These are phyloP conservation scores for Colletotrichum magnum DNA, from an alignment of 2,329 filamentous ascomycete species.

Conservation along the genomic window DNA sequence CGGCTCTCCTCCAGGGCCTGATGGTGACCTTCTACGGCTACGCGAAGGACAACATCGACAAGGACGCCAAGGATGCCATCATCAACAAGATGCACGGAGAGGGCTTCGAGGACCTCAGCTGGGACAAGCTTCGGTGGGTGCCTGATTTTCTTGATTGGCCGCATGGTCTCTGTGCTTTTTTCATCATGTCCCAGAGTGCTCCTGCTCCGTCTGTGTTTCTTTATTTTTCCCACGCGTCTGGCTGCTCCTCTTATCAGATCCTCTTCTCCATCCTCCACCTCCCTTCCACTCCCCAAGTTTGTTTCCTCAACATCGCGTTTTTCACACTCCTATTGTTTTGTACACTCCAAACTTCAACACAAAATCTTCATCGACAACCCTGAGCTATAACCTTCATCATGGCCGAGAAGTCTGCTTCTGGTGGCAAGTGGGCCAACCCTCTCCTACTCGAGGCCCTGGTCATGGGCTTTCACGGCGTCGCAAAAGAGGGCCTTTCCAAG, in stretches of 20 bases:
- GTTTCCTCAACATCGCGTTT: background rate
- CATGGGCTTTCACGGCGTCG: constrained; percentile 49
- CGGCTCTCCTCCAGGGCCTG: constrained; percentile 52
- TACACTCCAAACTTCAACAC: background rate
- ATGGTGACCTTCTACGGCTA: constrained; percentile 51
- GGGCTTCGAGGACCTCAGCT: constrained; percentile 54
- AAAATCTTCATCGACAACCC: constrained; percentile 40
- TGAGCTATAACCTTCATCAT: constrained; percentile 3
- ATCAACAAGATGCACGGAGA: constrained; percentile 49
- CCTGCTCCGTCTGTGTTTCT: background rate
- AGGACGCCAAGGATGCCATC: constrained; percentile 49
- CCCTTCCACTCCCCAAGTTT: background rate
- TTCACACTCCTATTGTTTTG: background rate
- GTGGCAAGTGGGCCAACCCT: constrained; percentile 50
- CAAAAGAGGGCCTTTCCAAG: constrained; percentile 46
- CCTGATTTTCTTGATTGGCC: background rate
- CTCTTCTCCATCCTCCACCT: background rate
- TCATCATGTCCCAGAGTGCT: constrained; percentile 2
- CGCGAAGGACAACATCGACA: constrained; percentile 46
- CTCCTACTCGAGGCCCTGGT: constrained; percentile 52
- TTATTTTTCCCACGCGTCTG: background rate
- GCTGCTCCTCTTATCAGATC: background rate
- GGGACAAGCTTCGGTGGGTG: constrained; percentile 62
- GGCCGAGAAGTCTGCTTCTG: constrained; percentile 7
- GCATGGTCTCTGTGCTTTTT: constrained; percentile 8